Base-by-base conservation (phyloP, 2,329 filamentous ascomycete genomes). In the Aspergillus ruber region DNA sequence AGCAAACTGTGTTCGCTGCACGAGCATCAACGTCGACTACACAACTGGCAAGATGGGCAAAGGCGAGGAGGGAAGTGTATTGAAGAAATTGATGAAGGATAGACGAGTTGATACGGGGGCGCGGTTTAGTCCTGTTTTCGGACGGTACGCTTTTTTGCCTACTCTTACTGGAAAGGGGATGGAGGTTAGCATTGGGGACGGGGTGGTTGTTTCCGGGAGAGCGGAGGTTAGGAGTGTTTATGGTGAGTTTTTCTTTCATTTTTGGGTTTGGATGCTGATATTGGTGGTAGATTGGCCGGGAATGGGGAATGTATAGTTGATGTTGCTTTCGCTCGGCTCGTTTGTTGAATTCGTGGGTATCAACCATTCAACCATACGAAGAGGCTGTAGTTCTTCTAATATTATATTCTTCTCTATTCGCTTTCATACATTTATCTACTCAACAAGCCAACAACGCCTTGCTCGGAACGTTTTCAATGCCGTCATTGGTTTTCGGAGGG, bases 11-110 rank as follows among this genome's bases (percentile, higher is more conserved):
- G 77, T 74, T 29, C 74, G 86, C 35, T 90, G 86, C 64, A 69
- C 73, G 25, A 86, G 82, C 50, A 70, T 89, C 51, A 88, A 88
- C 65, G 79, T 90, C 49, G 83, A 89, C 68, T 87, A 86, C 61
- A 61, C 69, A 18, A 86, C 81, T 0, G 86, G 86, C 6, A 76
- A 75, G 43, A 69, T 73, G 38, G 80, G 77, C 0, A 68, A 69
- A 1, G 81, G 80, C 2, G 79, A 82, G 57, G 64, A 70, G 32
- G 83, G 81, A n/a, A 72, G 69, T 35, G 75, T 86, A 13, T 69
- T 88, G 52, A 88, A 88, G 72, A 81, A 82, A 58, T 67, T 90
- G 57, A 82, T 83, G 76, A 77, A 74, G 44, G 83, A 89, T 65
- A 75, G 86, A 17, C 76, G 85, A 47, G 84, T 90, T 6, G 86